Base-by-base conservation (phyloP, 2,329 filamentous ascomycete genomes). In the Trichoderma afroharzianum region DNA sequence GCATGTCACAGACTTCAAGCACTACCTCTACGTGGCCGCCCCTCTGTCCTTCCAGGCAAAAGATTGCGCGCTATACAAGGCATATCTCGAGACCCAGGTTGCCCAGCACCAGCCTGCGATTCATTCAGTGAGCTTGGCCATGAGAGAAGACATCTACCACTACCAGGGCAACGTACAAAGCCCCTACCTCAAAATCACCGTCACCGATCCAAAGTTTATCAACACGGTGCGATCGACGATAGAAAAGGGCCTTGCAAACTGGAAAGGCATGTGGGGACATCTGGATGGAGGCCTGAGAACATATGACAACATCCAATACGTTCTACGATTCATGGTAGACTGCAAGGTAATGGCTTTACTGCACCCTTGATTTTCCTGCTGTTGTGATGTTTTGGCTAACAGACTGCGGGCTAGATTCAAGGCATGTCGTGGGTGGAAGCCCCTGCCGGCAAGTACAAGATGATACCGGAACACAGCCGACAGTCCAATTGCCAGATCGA, bases 401-500 rank as follows among this genome's bases (percentile, higher is more conserved):
- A 32, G 21, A 32, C 6, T 18, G 5, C 24, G 63, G 70, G 30
- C 33, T 32, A 93, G 88, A 92, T 99, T 58, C 88, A 92, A 71
- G 96, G 96, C 74, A 99, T 99, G 96, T 95, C 94, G 1, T 99
- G 96, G 96, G 94, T 98, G 0, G 94, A 97, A 81, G 93, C 91
- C 21, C 91, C 93, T 26, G 87, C 91, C 3, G 87, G 86, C 33
- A 90, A 91, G 73, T 98, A 95, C 82, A 86, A 87, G 69, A 84
- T 97, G 66, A 85, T 97, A 21, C 83, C 89, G 1, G 82, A 88
- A 14, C 81, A 88, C 70, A 86, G 91, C 72, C 88, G 90, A 73
- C 92, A 97, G 74, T 98, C 95, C 2, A 97, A 94, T 77, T 98
- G 96, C 80, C 96, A 99, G 81, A 97, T 99, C 74, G 96, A 99